Evolutionary conservation across 805 yeast species (phyloP).

Genomic region (Metschnikowia sp.): DNA sequence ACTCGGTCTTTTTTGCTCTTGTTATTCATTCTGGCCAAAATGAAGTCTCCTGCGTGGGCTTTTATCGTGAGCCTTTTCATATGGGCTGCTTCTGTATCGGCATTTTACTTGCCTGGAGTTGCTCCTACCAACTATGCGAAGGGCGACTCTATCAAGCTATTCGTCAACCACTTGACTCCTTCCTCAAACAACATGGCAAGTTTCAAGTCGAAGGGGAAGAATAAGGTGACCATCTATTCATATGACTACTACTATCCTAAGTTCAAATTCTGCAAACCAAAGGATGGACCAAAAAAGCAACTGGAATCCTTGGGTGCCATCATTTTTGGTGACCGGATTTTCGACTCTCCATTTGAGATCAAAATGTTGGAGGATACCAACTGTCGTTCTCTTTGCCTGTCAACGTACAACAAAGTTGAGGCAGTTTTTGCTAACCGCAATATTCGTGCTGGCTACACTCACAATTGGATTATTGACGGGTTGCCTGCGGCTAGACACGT

Average conservation of each 20-base stretch:
- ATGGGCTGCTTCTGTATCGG: slow-evolving; percentile 30
- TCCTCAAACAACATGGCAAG: slow-evolving; percentile 43
- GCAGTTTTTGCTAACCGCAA: slow-evolving; percentile 72
- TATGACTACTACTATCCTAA: slow-evolving; percentile 81
- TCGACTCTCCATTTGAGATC: slow-evolving; percentile 83
- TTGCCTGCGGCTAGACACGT: slow-evolving; percentile 80
- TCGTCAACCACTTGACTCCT: slow-evolving; percentile 91
- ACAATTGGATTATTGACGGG: slow-evolving; percentile 94
- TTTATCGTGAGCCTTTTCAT: slow-evolving; percentile 15
- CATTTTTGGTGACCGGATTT: slow-evolving; percentile 92
- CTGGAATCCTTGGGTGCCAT: slow-evolving; percentile 90
- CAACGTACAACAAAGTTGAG: slow-evolving; percentile 61
- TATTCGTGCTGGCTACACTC: slow-evolving; percentile 77
- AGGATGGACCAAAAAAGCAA: slow-evolving; percentile 62
- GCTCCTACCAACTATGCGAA: slow-evolving; percentile 86
- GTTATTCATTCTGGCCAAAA: neutral
- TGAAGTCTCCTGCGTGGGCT: slow-evolving; percentile 17
- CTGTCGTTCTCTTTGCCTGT: slow-evolving; percentile 66
- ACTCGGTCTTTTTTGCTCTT: neutral
- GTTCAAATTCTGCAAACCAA: slow-evolving; percentile 81
- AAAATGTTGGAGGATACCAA: slow-evolving; percentile 69
- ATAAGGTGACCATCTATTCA: slow-evolving; percentile 61
- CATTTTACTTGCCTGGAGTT: slow-evolving; percentile 91
- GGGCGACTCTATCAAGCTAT: slow-evolving; percentile 69
- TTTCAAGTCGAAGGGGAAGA: slow-evolving; percentile 28